Evolutionary conservation across 139 green algal genomes (phyloP), one percentile per base, ranked within the genome.

Genomic region (Microglena sp.): DNA sequence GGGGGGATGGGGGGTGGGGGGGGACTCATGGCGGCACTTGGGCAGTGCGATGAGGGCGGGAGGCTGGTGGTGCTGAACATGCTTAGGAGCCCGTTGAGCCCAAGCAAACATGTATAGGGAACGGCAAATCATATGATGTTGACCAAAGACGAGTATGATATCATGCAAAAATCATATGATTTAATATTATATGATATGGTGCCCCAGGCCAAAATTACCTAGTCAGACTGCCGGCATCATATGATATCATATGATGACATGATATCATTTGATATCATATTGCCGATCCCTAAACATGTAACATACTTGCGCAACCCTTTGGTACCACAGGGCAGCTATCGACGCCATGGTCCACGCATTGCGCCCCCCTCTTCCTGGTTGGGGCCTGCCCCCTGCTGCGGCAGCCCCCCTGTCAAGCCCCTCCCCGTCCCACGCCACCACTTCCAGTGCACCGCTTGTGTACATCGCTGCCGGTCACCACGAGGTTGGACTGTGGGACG

Each of bases 401-500:
- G 67, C 66, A 1, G 36, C 68, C 8, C 62, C 75, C 5, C 68
- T 87, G 50, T 2, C 62, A 45, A 15, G 40, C 15, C 15, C 43
- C 40, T 28, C 15, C 43, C 2, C 59, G 43, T 2, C 55, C 34
- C 11, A 65, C 57, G 5, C 6, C 54, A 46, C n/a, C n/a, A n/a
- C n/a, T 31, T 27, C 22, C 21, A 6, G 50, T 26, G 60, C 8
- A 8, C 88, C 87, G n/a, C 66, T 95, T 43, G 70, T 95, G 33
- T 91, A 87, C 50, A 71, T 89, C 45, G 81, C 85, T 1, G 78
- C 86, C 5, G 89, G 84, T 1, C 45, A 74, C 7, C 59, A 84
- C 33, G 89, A 96, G 72, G 78, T 93, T 22, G 83, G 83, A 35
- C 70, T 88, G 35, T 95, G 88, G 88, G 88, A 95, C 62, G 50